These are phyloP conservation scores for Pseudoperonospora humuli DNA, from an alignment of 352 stramenopile genomes.

Conservation along the genomic window DNA sequence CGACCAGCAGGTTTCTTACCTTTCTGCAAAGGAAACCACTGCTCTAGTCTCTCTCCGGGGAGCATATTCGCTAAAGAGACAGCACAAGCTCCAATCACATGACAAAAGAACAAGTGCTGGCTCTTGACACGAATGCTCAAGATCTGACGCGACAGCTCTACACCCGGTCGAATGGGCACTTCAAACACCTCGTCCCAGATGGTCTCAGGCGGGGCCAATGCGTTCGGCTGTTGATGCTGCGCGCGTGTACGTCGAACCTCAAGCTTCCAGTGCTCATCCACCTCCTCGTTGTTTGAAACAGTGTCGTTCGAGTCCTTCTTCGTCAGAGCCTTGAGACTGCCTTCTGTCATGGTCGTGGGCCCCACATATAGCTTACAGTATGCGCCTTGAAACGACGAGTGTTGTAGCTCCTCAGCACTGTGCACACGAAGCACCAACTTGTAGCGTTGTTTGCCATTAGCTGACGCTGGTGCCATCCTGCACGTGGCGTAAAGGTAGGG, in stretches of 20 bases:
- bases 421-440: slow-evolving; percentile 53
- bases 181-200: slow-evolving; percentile 60
- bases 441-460: slow-evolving; percentile 14
- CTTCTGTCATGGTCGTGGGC: slow-evolving; percentile 37
- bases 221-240: slow-evolving; percentile 27
- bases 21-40: slow-evolving; percentile 47
- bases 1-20: slow-evolving; percentile 42
- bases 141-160: slow-evolving; percentile 32
- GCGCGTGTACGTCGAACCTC: slow-evolving; percentile 46
- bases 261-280: slow-evolving; percentile 19
- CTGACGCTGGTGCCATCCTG: slow-evolving; percentile 4
- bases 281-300: slow-evolving; percentile 10
- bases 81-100: slow-evolving; percentile 40
- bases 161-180: slow-evolving; percentile 20
- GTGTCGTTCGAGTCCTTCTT: slow-evolving; percentile 28
- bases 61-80: slow-evolving; percentile 44
- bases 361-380: slow-evolving; percentile 69
- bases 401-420: slow-evolving; percentile 39
- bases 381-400: slow-evolving; percentile 43
- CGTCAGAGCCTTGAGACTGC: slow-evolving; percentile 30
- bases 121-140: slow-evolving; percentile 60
- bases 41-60: slow-evolving; percentile 31
- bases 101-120: slow-evolving; percentile 52
- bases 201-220: slow-evolving; percentile 24
- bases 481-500: neutral